These are phyloP conservation scores for Inga laurina DNA, from an alignment of 306 rosid genomes.

Conservation along the genomic window DNA sequence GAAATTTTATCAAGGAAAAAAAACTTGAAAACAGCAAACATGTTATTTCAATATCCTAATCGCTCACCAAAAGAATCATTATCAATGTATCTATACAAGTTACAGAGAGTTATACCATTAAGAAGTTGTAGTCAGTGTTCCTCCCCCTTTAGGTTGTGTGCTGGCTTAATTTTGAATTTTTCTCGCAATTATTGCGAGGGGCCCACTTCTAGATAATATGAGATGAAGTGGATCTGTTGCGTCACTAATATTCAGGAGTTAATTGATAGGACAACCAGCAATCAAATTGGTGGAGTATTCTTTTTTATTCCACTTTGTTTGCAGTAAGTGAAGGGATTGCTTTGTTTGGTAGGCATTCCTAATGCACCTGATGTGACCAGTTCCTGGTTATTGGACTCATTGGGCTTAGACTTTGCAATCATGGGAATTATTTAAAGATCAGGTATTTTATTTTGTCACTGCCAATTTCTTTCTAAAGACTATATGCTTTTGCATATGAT, in stretches of 20 bases:
- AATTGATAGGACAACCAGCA: neutral
- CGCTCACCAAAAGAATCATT: neutral
- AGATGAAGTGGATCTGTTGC: neutral
- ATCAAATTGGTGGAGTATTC: neutral
- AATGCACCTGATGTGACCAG: conserved; percentile 79
- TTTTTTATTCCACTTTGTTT: neutral
- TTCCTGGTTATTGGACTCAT: conserved; percentile 67
- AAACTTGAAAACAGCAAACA: neutral
- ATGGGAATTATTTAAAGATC: conserved; percentile 65
- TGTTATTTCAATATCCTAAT: neutral
- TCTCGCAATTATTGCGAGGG: neutral
- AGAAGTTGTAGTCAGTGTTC: neutral
- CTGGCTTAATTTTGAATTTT: neutral
- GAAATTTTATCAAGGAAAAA: neutral
- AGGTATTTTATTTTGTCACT: conserved; percentile 50
- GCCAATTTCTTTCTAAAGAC: neutral
- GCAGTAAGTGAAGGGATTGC: neutral
- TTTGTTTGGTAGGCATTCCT: conserved; percentile 64
- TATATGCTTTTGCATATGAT: neutral
- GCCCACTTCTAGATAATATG: neutral
- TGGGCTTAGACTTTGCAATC: conserved; percentile 70
- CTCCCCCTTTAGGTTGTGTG: neutral
- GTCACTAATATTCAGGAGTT: neutral
- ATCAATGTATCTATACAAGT: neutral
- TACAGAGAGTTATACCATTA: neutral